A percentile compares a stretch with the other conserved stretches of the same genome.
Evolutionary conservation across 2,329 filamentous ascomycete species (phyloP).

Genomic region (Arthroderma sp.): DNA sequence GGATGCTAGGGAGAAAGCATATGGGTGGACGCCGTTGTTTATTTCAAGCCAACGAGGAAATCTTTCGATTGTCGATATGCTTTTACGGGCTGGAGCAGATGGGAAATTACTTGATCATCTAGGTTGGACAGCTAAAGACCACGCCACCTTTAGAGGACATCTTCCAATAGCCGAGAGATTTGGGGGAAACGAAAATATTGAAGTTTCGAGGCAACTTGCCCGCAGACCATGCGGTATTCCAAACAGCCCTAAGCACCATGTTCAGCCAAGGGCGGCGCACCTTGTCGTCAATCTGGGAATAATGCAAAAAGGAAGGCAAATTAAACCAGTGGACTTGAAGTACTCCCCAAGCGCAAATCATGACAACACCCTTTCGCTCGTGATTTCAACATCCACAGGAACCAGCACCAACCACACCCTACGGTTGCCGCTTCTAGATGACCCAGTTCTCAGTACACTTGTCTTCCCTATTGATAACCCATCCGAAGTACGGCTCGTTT

Average conservation of each 20-base stretch:
- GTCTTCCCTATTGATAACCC: slow-evolving; percentile 11
- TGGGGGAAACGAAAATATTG: background rate
- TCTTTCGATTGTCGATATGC: slow-evolving; percentile 12
- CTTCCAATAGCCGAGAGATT: slow-evolving; percentile 15
- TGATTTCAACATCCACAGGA: slow-evolving; percentile 3
- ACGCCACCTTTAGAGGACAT: slow-evolving; percentile 24
- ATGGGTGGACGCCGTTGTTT: slow-evolving; percentile 24
- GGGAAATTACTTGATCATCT: slow-evolving; percentile 13
- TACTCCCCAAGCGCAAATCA: background rate
- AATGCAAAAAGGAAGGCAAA: slow-evolving; percentile 9
- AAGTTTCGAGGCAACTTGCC: background rate
- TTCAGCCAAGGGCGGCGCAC: background rate
- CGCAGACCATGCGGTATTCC: background rate
- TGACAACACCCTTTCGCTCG: slow-evolving; percentile 6
- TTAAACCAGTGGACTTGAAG: slow-evolving; percentile 7
- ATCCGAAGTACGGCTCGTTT: slow-evolving; percentile 9
- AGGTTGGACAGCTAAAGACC: slow-evolving; percentile 25
- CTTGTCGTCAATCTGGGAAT: slow-evolving; percentile 13
- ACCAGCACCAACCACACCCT: slow-evolving; percentile 4
- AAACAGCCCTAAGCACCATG: no score
- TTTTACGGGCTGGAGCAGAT: slow-evolving; percentile 18
- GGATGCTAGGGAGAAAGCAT: slow-evolving; percentile 12
- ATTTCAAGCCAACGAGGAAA: slow-evolving; percentile 19
- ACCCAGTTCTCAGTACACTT: slow-evolving; percentile 13
- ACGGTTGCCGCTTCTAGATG: slow-evolving; percentile 16